phyloP scores from a whole-genome alignment of 2,329 filamentous ascomycete genomes.

The Cladosporium velox region DNA sequence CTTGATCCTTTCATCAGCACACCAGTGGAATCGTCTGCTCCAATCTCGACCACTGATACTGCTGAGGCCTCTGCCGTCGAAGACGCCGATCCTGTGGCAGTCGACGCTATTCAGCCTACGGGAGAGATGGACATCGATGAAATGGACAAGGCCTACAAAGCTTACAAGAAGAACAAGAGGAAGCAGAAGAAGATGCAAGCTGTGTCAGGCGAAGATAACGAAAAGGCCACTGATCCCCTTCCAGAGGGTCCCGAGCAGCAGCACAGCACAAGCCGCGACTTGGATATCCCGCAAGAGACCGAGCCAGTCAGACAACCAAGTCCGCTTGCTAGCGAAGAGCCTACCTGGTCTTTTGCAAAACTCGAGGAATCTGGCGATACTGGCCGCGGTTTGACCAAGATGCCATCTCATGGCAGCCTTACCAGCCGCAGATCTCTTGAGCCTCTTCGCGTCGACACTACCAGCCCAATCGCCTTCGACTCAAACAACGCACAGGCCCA shows the following conservation, averaged over 20 bases:
- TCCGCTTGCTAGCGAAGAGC: conserved; percentile 9
- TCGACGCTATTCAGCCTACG: conserved; percentile 23
- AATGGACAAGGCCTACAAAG: conserved; percentile 37
- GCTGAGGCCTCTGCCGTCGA: conserved; percentile 15
- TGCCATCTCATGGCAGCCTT: conserved; percentile 33
- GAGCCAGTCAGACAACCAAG: conserved; percentile 16
- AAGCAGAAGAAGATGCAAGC: conserved; percentile 35
- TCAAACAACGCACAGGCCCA: conserved; percentile 28
- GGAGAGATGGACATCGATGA: conserved; percentile 38
- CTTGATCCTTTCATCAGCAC: conserved; percentile 22
- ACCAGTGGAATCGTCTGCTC: conserved; percentile 24
- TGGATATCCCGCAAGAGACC: neutral
- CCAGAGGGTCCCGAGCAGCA: neutral
- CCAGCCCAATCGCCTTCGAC: conserved; percentile 24
- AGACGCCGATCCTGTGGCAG: neutral
- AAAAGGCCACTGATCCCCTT: neutral
- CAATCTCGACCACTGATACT: conserved; percentile 16
- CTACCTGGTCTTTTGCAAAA: conserved; percentile 27
- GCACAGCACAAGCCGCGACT: neutral
- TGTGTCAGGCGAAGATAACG: conserved; percentile 1
- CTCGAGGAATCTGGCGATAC: conserved; percentile 19
- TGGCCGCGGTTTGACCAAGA: neutral
- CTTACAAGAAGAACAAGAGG: conserved; percentile 38
- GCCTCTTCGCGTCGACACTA: conserved; percentile 33
- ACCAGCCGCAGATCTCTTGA: conserved; percentile 34